phyloP scores from a whole-genome alignment of 2,329 filamentous ascomycete genomes.

The Alternaria ventricosa region DNA sequence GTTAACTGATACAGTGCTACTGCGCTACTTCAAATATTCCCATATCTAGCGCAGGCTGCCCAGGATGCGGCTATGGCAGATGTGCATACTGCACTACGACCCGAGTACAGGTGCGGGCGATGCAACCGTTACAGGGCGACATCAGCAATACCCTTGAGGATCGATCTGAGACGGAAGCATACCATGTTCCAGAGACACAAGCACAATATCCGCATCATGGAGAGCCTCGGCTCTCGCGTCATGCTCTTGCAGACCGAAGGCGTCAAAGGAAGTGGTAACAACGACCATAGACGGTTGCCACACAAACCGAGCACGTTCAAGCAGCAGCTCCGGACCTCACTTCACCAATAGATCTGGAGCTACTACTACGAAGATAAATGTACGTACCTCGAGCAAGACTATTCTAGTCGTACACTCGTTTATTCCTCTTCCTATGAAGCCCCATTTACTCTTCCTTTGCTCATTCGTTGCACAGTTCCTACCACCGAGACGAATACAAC shows the following conservation, averaged over 20 bases:
- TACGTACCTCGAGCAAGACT: not conserved
- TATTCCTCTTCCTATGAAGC: not conserved
- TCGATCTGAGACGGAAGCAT: not conserved
- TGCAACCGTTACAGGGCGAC: not conserved
- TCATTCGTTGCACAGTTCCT: not conserved
- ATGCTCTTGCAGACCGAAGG: not conserved
- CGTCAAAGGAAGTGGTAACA: not conserved
- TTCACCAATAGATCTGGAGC: not conserved
- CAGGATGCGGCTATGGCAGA: constrained; percentile 1
- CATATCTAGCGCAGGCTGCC: not conserved
- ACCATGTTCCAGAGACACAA: not conserved
- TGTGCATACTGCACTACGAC: constrained; percentile 2
- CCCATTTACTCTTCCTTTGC: not conserved
- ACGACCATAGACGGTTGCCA: not conserved
- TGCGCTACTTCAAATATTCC: not conserved
- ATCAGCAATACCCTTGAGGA: not conserved
- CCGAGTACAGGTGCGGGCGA: not conserved
- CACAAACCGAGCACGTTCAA: not conserved
- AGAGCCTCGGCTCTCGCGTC: not conserved
- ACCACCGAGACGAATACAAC: not conserved
- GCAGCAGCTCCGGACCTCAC: not conserved
- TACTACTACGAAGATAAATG: not conserved
- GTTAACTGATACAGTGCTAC: not conserved
- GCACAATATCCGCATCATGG: not conserved
- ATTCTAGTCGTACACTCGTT: not conserved